These are phyloP conservation scores for Corrigiola litoralis DNA, from an alignment of 179 eudicot species.

Conservation along the genomic window DNA sequence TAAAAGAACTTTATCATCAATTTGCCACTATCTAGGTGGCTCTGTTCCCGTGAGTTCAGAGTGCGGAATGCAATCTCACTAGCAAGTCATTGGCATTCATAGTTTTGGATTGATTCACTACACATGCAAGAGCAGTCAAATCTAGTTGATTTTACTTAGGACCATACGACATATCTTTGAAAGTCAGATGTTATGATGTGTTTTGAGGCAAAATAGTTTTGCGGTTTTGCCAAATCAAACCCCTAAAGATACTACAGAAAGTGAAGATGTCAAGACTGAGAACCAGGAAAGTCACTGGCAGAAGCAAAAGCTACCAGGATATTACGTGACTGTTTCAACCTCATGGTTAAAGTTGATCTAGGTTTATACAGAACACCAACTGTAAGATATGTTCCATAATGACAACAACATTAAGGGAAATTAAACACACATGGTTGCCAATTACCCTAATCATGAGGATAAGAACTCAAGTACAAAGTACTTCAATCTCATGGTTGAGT, in stretches of 20 bases:
- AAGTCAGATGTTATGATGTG: not conserved
- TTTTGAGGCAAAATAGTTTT: too few relatives aligned
- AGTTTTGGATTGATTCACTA: not conserved
- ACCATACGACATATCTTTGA: not conserved
- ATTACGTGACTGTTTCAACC: not conserved
- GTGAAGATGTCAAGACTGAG: too few relatives aligned
- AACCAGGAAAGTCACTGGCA: too few relatives aligned
- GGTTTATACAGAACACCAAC: too few relatives aligned
- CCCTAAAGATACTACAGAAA: too few relatives aligned
- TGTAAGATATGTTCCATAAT: too few relatives aligned
- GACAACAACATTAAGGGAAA: too few relatives aligned
- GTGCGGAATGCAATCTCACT: slow-evolving; percentile 6
- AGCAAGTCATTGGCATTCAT: not conserved
- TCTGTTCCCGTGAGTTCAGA: not conserved
- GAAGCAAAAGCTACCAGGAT: not conserved
- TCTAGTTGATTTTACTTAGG: not conserved
- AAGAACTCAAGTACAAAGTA: not conserved
- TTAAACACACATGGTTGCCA: too few relatives aligned
- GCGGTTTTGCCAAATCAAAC: too few relatives aligned
- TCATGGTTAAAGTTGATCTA: not conserved
- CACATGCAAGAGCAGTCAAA: not conserved
- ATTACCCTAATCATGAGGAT: not conserved
- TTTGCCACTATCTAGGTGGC: not conserved
- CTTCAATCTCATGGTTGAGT: not conserved
- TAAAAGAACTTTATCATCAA: slow-evolving; percentile 15